phyloP scores from a whole-genome alignment of 768 basidiomycete genomes.

The Lyophyllum semitale region DNA sequence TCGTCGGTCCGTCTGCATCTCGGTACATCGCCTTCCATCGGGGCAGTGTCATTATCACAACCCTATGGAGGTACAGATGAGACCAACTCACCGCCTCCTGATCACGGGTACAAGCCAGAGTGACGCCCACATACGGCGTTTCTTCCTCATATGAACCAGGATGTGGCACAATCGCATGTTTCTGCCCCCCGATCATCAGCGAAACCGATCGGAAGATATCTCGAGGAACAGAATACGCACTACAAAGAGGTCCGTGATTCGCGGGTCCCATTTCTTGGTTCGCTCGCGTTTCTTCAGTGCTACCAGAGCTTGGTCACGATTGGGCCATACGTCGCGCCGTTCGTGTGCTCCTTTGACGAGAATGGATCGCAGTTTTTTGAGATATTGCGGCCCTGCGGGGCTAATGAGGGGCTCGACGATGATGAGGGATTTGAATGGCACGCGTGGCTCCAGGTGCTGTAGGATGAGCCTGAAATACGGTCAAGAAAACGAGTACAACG shows the following conservation, averaged over 20 bases:
- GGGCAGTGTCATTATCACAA: neutral
- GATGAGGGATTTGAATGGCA: slow-evolving; percentile 53
- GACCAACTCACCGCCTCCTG: slow-evolving; percentile 57
- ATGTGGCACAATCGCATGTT: slow-evolving; percentile 11
- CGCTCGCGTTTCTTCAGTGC: slow-evolving; percentile 35
- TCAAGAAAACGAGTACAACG: neutral
- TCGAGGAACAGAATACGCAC: slow-evolving; percentile 33
- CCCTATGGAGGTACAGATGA: neutral
- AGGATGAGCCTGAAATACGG: slow-evolving; percentile 47
- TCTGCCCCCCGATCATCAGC: neutral
- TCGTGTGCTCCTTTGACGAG: slow-evolving; percentile 51
- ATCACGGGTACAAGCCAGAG: slow-evolving; percentile 58
- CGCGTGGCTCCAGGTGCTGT: slow-evolving; percentile 44
- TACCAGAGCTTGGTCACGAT: slow-evolving; percentile 39
- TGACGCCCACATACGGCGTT: slow-evolving; percentile 41
- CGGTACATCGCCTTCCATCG: slow-evolving; percentile 59
- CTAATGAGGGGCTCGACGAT: slow-evolving; percentile 69
- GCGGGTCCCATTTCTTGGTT: slow-evolving; percentile 51
- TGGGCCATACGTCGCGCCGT: slow-evolving; percentile 55
- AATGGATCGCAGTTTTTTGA: slow-evolving; percentile 38
- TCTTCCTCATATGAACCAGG: slow-evolving; percentile 28
- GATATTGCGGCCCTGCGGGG: slow-evolving; percentile 43
- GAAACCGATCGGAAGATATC: neutral
- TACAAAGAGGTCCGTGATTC: slow-evolving; percentile 53
- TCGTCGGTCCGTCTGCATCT: slow-evolving; percentile 54